These are phyloP conservation scores for Inosperma sp. DNA, from an alignment of 768 basidiomycete species.

Conservation along the genomic window DNA sequence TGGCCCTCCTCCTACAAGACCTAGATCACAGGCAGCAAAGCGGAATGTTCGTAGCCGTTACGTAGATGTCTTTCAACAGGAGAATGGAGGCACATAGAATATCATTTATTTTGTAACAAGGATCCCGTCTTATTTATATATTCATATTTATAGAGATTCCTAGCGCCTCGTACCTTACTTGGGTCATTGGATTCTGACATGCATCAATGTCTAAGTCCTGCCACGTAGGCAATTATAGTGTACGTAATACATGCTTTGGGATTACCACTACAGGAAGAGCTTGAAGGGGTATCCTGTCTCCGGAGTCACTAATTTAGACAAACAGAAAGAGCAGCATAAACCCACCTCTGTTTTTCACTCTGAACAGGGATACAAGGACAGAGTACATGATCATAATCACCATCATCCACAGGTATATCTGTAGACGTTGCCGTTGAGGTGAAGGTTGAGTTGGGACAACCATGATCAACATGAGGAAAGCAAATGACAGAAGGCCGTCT, in stretches of 20 bases:
- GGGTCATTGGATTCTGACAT: too few relatives aligned
- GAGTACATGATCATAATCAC: conserved; percentile 84
- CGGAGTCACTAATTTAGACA: neutral
- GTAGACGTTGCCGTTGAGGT: conserved; percentile 70
- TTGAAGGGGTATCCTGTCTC: conserved; percentile 74
- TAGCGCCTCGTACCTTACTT: too few relatives aligned
- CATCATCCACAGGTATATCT: conserved; percentile 84
- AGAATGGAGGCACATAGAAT: conserved; percentile 22
- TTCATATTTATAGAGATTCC: too few relatives aligned
- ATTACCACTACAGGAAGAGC: conserved; percentile 50
- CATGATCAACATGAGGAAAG: conserved; percentile 76
- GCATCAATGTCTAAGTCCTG: conserved; percentile 11
- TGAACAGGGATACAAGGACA: conserved; percentile 80
- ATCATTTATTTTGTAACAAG: neutral
- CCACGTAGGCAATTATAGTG: conserved; percentile 8
- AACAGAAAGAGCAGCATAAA: conserved; percentile 1
- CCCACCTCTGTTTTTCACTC: conserved; percentile 84
- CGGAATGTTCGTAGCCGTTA: conserved; percentile 79
- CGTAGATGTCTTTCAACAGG: conserved; percentile 83
- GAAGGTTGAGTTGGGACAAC: conserved; percentile 76
- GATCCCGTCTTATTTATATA: neutral
- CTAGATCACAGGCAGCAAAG: conserved; percentile 62
- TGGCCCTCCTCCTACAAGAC: conserved; percentile 49
- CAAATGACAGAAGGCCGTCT: conserved; percentile 81
- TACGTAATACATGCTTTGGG: conserved; percentile 7